Evolutionary conservation across 1,139 yeast species (phyloP), one percentile per base, ranked within the genome.

Genomic region (Pneumocystis sp.): DNA sequence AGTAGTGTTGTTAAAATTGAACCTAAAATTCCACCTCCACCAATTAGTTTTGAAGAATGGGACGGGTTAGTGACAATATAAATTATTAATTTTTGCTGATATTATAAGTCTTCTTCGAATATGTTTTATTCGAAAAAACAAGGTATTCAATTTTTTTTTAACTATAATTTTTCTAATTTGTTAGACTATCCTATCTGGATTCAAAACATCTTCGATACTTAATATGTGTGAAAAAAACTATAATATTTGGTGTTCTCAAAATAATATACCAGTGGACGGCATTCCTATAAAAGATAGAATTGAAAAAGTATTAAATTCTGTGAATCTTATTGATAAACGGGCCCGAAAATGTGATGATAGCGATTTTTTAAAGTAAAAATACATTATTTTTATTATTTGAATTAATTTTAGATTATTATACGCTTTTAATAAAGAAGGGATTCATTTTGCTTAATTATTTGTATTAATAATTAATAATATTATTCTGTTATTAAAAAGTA

Each of bases 401-500:
- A 50, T n/a, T 50, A 50, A 50, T 50, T 1, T 50, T 29, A 50
- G 57, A 12, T 50, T 93, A 65, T 78, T 93, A 67, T 90, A 87
- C 72, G 97, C 96, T 8, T 93, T 95, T 81, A 97, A 95, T 77
- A 95, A 91, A 76, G 97, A 89, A 64, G 97, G 98, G 64, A 88
- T 93, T 68, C 97, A 93, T 76, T 93, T 93, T 79, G 96, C 97
- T 68, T 91, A 79, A 68, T 44, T 44, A 44, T 50, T 50, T 50
- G 1, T 50, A 50, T 50, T 50, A 3, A 50, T 50, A 25, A 25
- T 25, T 50, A 50, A 31, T 5, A n/a, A n/a, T 44, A 44, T 44
- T 44, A 19, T 42, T 44, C 6, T 44, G n/a, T 44, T 19, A 4
- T 50, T 12, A 7, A 50, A 12, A 50, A 50, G 3, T 40, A 40